Evolutionary conservation across 345 rosid genomes (phyloP), one percentile per base, ranked within the genome.

Genomic region (Pugionium dolabratum): DNA sequence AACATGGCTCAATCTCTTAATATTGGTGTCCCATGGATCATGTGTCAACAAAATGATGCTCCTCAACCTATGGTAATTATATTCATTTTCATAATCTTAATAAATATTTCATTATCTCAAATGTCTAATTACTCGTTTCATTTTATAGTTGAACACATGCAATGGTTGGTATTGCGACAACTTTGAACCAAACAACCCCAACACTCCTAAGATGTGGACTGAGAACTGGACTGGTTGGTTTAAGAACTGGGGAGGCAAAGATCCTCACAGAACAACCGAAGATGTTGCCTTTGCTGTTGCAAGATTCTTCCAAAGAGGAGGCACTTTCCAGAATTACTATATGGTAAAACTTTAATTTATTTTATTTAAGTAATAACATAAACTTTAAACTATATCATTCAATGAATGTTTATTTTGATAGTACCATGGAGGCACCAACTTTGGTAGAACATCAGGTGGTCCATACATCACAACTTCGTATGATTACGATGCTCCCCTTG

Each of bases 351-450:
- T 18, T 18, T 18, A 18, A 18, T 18, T 18, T 18, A 18, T 18
- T 18, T 18, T 18, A 18, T 18, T 18, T 18, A 18, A 18, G 18
- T 18, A 18, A 18, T 18, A 18, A 18, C 18, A 18, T 18, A 18
- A 18, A 18, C 18, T 18, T 18, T 18, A 18, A 18, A 18, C 18
- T 18, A 18, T 18, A 30, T 27, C 25, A 33, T 2, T 9, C 3
- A 47, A 41, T 18, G 18, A 28, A 4, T 11, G 9, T 28, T 8
- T 44, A 28, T 45, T n/a, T 26, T 10, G 1, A 7, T 58, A 88
- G 89, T 88, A 82, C 3, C 89, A 84, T 10, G 95, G 95, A 7
- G 91, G 95, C 0, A 88, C 86, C 11, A 88, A 85, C 53, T 85
- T 84, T 70, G 87, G 79, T 30, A 79, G 84, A 62, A 82, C 80